Base-by-base conservation (phyloP, 805 yeast genomes). In the Grigorovia jiainica region DNA sequence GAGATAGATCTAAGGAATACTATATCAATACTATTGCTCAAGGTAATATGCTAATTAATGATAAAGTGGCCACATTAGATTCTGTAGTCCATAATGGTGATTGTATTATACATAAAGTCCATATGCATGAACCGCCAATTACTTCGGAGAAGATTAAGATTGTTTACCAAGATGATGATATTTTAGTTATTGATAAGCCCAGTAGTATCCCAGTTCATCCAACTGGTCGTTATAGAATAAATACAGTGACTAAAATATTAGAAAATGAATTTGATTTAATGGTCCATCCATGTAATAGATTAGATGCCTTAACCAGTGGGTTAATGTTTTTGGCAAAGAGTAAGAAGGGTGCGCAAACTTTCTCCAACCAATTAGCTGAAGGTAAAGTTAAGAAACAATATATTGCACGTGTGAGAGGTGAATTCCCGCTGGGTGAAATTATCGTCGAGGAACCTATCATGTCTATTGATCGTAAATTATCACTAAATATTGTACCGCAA, bases 121-220 rank as follows among this genome's bases (percentile, higher is more conserved):
- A 87, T 57, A 73, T 92, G 38, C 97, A 90, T 55, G 98, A 92
- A 56, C 96, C 97, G 2, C 76, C 94, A 0, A 89, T 89, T 2
- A 62, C 82, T 41, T 45, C 64, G 43, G 54, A 67, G 35, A 72
- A 74, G 0, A 78, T 87, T 38, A 71, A 73, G 42, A 75, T 85
- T 19, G 82, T 89, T 0, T 72, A 70, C 55, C 85, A 87, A 53
- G 80, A 86, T 57, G 87, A 81, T 7, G 75, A 82, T 39, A 58
- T 87, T 18, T 68, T 92, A 5, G 94, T 84, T 3, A 80, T 92
- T 18, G 95, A 90, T 59, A 92, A 92, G 50, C 98, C 98, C 0
- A 74, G 92, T 4, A 97, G 98, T 0, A 72, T 92, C 2, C 97
- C 98, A 0, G 95, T 86, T 0, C 98, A 92, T 59, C 97, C 98